Evolutionary conservation across 2,329 filamentous ascomycete species (phyloP).

Genomic region (Colletotrichum lindemuthianum): DNA sequence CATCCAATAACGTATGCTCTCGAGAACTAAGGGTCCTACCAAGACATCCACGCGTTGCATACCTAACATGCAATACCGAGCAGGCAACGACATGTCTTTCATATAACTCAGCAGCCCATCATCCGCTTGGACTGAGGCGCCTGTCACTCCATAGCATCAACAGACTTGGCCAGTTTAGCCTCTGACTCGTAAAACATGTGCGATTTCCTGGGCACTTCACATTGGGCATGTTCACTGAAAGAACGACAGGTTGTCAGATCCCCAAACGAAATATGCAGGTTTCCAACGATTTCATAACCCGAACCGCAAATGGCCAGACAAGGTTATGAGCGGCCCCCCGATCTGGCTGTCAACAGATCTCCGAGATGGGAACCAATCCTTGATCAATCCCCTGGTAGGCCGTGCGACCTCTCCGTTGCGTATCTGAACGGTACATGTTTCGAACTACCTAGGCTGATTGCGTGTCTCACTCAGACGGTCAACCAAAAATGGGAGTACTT

Average conservation of each 20-base stretch:
- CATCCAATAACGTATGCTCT: too few species aligned
- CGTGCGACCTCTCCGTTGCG: neutral
- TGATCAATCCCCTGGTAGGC: slow-evolving; percentile 13
- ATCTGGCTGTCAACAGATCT: slow-evolving; percentile 17
- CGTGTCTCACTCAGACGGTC: neutral
- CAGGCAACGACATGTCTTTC: too few species aligned
- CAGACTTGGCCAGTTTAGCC: too few species aligned
- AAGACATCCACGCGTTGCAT: too few species aligned
- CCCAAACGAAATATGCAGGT: slow-evolving; percentile 19
- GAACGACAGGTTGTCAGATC: slow-evolving; percentile 1
- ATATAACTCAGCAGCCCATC: too few species aligned
- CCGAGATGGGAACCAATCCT: slow-evolving; percentile 12
- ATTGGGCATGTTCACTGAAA: too few species aligned
- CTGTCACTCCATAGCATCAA: too few species aligned
- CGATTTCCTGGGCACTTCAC: too few species aligned
- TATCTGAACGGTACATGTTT: neutral
- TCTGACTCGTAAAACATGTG: too few species aligned
- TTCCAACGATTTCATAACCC: slow-evolving; percentile 12
- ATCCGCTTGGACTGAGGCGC: too few species aligned
- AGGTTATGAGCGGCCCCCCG: neutral
- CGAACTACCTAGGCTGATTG: neutral
- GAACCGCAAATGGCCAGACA: slow-evolving; percentile 12
- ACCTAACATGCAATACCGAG: too few species aligned
- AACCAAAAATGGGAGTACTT: slow-evolving; percentile 24
- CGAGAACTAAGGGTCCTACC: too few species aligned